phyloP scores from a whole-genome alignment of 163 green algal genomes.

The Coccomyxa subellipsoidea region DNA sequence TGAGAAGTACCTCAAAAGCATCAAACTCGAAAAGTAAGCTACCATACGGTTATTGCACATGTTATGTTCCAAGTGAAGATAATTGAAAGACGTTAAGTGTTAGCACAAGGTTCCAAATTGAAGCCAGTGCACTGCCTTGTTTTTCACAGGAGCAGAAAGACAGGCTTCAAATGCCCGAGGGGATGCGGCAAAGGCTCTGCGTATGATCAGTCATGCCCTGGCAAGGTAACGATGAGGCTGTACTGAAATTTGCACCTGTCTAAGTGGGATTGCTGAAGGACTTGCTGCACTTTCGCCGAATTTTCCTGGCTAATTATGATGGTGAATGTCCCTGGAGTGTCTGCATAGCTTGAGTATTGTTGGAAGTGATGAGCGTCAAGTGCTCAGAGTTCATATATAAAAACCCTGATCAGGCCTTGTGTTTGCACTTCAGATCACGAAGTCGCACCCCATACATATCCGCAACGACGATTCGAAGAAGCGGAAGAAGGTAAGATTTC shows the following conservation, averaged over 20 bases:
- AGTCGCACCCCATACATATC: constrained; percentile 77
- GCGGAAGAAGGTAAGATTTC: constrained; percentile 50
- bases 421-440: constrained; percentile 66
- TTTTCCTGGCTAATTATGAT: too few relatives aligned
- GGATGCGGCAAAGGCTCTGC: constrained; percentile 71
- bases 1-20: constrained; percentile 77
- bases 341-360: too few relatives aligned
- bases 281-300: too few relatives aligned
- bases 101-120: neutral
- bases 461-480: constrained; percentile 77
- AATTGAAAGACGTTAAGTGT: too few relatives aligned
- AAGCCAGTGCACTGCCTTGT: neutral
- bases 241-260: too few relatives aligned
- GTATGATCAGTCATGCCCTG: constrained; percentile 65
- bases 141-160: constrained; percentile 76
- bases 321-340: too few relatives aligned
- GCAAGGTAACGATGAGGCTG: constrained; percentile 69
- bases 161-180: constrained; percentile 84
- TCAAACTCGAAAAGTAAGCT: constrained; percentile 64
- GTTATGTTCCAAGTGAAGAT: too few relatives aligned
- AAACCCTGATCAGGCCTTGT: neutral
- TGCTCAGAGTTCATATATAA: too few relatives aligned
- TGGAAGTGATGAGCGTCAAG: too few relatives aligned
- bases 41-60: too few relatives aligned
- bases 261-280: too few relatives aligned